Percentiles rank a stretch among this genome's conserved stretches.
Evolutionary conservation across 2,329 filamentous ascomycete genomes (phyloP).

Genomic region (Aspergillus tanneri): DNA sequence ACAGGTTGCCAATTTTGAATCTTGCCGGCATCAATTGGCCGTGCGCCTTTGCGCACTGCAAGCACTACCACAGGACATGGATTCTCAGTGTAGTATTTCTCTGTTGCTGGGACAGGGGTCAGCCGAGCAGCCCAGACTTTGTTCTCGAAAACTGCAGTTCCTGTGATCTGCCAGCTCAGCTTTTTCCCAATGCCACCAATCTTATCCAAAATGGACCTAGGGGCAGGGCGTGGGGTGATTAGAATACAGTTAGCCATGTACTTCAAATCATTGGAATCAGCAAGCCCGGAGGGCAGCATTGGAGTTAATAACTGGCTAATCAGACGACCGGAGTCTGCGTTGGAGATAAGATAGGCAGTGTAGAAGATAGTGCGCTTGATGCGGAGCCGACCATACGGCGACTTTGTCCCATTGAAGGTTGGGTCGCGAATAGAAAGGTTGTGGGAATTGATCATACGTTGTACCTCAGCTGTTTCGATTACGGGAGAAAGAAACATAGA

Average conservation of each 20-base stretch:
- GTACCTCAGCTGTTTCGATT: conserved; percentile 76
- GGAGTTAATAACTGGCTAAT: conserved; percentile 60
- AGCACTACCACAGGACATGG: conserved; percentile 76
- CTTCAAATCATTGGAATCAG: conserved; percentile 68
- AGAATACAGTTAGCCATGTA: conserved; percentile 86
- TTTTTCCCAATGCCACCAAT: conserved; percentile 84
- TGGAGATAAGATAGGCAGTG: conserved; percentile 82
- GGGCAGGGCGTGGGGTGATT: conserved; percentile 76
- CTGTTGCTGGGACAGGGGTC: conserved; percentile 66
- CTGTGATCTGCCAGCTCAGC: conserved; percentile 79
- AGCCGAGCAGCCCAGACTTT: conserved; percentile 85
- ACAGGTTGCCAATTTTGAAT: conserved; percentile 84
- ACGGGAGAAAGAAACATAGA: conserved; percentile 73
- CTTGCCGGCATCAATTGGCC: conserved; percentile 74
- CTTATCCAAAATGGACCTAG: conserved; percentile 70
- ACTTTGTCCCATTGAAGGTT: conserved; percentile 39
- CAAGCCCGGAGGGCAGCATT: conserved; percentile 59
- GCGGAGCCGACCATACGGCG: conserved; percentile 54
- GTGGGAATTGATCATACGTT: conserved; percentile 85
- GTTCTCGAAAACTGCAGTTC: conserved; percentile 71
- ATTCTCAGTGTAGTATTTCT: conserved; percentile 76
- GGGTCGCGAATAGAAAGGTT: conserved; percentile 53
- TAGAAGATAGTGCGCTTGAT: conserved; percentile 89
- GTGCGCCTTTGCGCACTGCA: conserved; percentile 71
- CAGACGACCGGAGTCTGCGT: conserved; percentile 69